These are phyloP conservation scores for Prinsepia uniflora DNA, from an alignment of 306 rosid genomes.

Conservation along the genomic window DNA sequence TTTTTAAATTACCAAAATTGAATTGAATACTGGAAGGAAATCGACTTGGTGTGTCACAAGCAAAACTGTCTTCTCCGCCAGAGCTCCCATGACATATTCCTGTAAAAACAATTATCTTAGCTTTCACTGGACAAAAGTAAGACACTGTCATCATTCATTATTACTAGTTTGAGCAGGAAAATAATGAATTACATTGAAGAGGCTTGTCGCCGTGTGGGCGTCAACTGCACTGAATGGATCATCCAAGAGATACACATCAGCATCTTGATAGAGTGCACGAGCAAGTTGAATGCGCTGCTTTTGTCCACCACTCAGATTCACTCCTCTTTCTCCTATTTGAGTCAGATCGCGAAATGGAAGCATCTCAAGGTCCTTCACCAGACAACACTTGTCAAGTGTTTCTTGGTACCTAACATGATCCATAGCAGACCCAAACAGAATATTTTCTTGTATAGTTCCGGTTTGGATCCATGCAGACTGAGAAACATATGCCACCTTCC, in stretches of 20 bases:
- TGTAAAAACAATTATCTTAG: conserved; percentile 12
- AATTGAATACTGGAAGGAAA: conserved; percentile 46
- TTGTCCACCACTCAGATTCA: conserved; percentile 51
- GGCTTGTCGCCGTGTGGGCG: conserved; percentile 43
- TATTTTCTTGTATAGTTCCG: conserved; percentile 47
- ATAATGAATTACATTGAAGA: conserved; percentile 36
- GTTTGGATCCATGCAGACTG: conserved; percentile 64
- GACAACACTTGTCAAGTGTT: conserved; percentile 40
- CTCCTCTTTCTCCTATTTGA: conserved; percentile 57
- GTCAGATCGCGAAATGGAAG: conserved; percentile 49
- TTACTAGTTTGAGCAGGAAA: background rate
- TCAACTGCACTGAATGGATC: conserved; percentile 74
- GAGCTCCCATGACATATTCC: conserved; percentile 52
- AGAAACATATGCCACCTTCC: conserved; percentile 56
- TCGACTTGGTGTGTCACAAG: conserved; percentile 64
- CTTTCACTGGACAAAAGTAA: background rate
- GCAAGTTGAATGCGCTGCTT: conserved; percentile 50
- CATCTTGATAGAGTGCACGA: conserved; percentile 48
- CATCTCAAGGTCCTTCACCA: conserved; percentile 46
- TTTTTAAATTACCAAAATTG: conserved; percentile 28
- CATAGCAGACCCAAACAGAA: conserved; percentile 44
- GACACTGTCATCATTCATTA: no score
- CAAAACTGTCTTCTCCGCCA: conserved; percentile 40
- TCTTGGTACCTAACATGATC: conserved; percentile 39
- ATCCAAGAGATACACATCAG: conserved; percentile 50